Base-by-base conservation (phyloP, 2,329 filamentous ascomycete species). In the Monosporascus sp. region DNA sequence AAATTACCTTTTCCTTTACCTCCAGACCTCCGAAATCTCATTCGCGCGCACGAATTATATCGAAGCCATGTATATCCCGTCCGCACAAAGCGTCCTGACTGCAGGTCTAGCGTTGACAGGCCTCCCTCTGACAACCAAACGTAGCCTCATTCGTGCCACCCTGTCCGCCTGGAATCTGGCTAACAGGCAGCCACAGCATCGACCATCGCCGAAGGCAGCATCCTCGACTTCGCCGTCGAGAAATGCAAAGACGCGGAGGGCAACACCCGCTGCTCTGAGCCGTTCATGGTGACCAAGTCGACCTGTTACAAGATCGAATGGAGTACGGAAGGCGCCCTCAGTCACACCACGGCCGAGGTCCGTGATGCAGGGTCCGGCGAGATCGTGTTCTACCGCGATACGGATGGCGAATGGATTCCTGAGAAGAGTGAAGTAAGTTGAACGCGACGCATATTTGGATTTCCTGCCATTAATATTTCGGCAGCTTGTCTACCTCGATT, bases 351-450 rank as follows among this genome's bases (percentile, higher is more conserved):
- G 18, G 62, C 60, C 47, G 59, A 64, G 57, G 57, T 61, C 25
- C 60, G 62, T 20, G 58, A 64, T 46, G 56, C 70, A 6, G 71
- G 65, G 2, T 66, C 67, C 44, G 62, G 60, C 47, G 71, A 76
- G 60, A 54, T 76, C 15, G 73, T 76, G 5, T 76, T 65, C 57
- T 76, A 75, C 54, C 64, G 73, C 15, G 73, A 77, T 54, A 75
- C 73, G 20, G 64, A 76, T 60, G 74, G 73, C 20, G 64, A 74
- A 37, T 77, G 74, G 74, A 72, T 60, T 2, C 68, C 72, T 0
- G 69, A 74, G 57, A 75, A 75, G 67, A 64, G 64, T 9, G 73
- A 75, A 60, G 64, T 68, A 51, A 39, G 64, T 60, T 31, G 47
- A 7, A 27, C 45, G 3, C 7, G 39, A 52, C 20, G 51, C 50